Evolutionary conservation across 345 rosid genomes (phyloP).

Genomic region (Chamaenerion angustifolium): DNA sequence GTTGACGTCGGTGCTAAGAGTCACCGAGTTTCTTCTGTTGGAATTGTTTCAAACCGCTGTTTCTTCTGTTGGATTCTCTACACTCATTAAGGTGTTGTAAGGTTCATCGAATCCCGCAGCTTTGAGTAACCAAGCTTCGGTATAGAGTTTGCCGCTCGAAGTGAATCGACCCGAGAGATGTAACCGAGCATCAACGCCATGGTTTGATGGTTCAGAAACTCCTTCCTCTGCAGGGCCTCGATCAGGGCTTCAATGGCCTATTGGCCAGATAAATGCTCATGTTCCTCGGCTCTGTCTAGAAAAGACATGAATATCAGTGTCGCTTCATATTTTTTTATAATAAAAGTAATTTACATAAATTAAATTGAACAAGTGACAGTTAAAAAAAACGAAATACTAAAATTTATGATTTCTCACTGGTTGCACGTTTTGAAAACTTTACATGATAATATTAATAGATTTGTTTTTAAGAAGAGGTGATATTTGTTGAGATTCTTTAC

Average conservation of each 20-base stretch:
- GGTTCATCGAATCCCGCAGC: constrained; percentile 43
- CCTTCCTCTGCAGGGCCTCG: constrained; percentile 41
- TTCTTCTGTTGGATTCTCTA: constrained; percentile 21
- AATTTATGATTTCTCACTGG: too few species aligned
- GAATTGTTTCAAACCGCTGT: constrained; percentile 16
- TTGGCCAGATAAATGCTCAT: constrained; percentile 64
- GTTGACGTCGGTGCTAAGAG: too few species aligned
- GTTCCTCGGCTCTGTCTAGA: constrained; percentile 50
- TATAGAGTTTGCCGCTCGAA: constrained; percentile 27
- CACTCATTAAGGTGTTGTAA: constrained; percentile 29
- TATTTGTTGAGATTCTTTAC: too few species aligned
- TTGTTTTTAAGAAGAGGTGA: too few species aligned
- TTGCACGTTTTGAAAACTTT: too few species aligned
- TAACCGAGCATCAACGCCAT: constrained; percentile 31
- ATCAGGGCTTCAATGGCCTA: constrained; percentile 44
- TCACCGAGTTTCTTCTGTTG: too few species aligned
- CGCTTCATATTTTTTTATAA: too few species aligned
- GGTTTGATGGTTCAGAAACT: constrained; percentile 40
- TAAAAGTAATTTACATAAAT: too few species aligned
- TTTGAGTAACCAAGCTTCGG: constrained; percentile 51
- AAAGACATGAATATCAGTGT: background rate
- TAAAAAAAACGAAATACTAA: too few species aligned
- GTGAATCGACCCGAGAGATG: constrained; percentile 39
- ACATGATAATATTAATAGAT: too few species aligned
- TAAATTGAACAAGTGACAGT: too few species aligned